phyloP scores from a whole-genome alignment of 108 stramenopile species.

The Cyclotella kingstonii region DNA sequence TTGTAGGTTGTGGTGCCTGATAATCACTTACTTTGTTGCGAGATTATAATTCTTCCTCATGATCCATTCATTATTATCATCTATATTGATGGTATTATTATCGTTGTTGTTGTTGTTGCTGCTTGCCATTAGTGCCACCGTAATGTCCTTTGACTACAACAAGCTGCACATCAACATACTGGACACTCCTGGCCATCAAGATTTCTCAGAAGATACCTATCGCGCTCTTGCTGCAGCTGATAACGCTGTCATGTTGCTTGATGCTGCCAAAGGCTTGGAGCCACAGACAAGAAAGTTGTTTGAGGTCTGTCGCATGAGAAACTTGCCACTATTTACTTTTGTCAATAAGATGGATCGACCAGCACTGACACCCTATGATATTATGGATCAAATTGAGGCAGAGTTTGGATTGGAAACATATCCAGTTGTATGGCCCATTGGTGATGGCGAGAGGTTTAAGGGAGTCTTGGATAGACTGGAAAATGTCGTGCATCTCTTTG shows the following conservation, averaged over 20 bases:
- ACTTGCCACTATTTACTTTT: constrained; percentile 84
- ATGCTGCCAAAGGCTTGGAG: constrained; percentile 94
- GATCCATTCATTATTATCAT: too few species aligned
- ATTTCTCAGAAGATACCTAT: constrained; percentile 96
- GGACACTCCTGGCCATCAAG: constrained; percentile 94
- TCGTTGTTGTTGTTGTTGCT: too few species aligned
- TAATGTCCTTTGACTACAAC: constrained; percentile 92
- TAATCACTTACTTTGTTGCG: too few species aligned
- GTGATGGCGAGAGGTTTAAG: constrained; percentile 92
- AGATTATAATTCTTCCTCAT: too few species aligned
- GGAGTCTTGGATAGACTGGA: constrained; percentile 87
- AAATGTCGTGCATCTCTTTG: constrained; percentile 87
- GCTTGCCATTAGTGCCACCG: constrained; percentile 53
- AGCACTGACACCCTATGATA: constrained; percentile 87
- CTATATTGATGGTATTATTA: too few species aligned
- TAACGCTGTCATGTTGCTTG: constrained; percentile 95
- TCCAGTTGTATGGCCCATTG: constrained; percentile 96
- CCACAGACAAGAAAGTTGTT: constrained; percentile 95
- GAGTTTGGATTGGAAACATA: constrained; percentile 91
- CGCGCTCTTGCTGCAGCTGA: constrained; percentile 93
- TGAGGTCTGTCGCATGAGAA: constrained; percentile 74
- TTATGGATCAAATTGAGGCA: constrained; percentile 94
- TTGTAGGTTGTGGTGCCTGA: too few species aligned
- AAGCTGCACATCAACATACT: constrained; percentile 65
- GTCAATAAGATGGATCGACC: constrained; percentile 96